phyloP scores from a whole-genome alignment of 2,329 filamentous ascomycete genomes.

The Didymella sp. region DNA sequence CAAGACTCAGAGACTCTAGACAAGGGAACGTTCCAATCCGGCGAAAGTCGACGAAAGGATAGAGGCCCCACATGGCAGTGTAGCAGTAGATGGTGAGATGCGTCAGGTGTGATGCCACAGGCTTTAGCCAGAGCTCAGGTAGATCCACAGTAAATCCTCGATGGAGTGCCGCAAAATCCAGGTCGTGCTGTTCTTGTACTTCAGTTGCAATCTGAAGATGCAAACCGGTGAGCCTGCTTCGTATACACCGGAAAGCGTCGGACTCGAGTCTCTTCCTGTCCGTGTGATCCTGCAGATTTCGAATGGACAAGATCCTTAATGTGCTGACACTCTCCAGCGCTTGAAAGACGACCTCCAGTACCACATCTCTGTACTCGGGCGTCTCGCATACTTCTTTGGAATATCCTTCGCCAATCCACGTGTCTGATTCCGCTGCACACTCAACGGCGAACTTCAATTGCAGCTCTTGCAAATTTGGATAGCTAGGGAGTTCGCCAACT shows the following conservation, averaged over 20 bases:
- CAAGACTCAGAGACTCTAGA: slow-evolving; percentile 51
- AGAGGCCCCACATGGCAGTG: slow-evolving; percentile 49
- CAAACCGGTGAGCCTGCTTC: neutral
- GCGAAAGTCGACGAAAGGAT: slow-evolving; percentile 49
- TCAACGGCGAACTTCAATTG: neutral
- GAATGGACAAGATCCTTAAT: neutral
- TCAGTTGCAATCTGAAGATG: slow-evolving; percentile 1
- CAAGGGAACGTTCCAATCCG: slow-evolving; percentile 47
- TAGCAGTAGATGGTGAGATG: slow-evolving; percentile 49
- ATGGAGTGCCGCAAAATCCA: slow-evolving; percentile 17
- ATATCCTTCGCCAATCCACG: neutral
- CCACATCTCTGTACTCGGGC: neutral
- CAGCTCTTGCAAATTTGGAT: neutral
- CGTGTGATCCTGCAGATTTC: slow-evolving; percentile 1
- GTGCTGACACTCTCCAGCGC: neutral
- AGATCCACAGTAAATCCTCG: slow-evolving; percentile 29
- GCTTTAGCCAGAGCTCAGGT: slow-evolving; percentile 29
- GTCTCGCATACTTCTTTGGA: neutral
- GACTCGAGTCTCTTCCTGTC: neutral
- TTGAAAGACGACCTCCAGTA: neutral
- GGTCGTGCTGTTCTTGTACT: slow-evolving; percentile 16
- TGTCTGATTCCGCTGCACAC: neutral
- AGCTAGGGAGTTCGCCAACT: neutral
- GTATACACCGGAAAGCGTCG: neutral
- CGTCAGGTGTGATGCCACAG: slow-evolving; percentile 9